A percentile compares a stretch with the other conserved stretches of the same genome.
phyloP scores from a whole-genome alignment of 2,329 filamentous ascomycete species.

The Drechslerella dactyloides region DNA sequence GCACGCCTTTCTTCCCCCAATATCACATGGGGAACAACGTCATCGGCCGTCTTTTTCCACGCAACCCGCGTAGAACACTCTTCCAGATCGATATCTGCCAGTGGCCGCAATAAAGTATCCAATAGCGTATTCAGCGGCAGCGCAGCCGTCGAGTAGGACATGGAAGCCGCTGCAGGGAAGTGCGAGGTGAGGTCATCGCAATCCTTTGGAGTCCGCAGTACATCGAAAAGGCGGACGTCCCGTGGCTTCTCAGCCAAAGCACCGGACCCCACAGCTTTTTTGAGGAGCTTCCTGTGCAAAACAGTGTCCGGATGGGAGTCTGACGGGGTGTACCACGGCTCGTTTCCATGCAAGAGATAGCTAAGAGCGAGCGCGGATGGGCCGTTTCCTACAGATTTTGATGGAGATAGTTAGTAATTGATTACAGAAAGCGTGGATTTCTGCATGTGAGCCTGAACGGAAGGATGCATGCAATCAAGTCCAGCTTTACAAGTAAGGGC shows the following conservation, averaged over 20 bases:
- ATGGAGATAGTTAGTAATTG: slow-evolving; percentile 20
- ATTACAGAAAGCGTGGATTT: not conserved
- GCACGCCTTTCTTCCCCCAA: slow-evolving; percentile 63
- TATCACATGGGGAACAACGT: slow-evolving; percentile 64
- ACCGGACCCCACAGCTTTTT: slow-evolving; percentile 11
- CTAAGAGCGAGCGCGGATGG: slow-evolving; percentile 69
- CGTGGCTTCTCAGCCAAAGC: slow-evolving; percentile 27
- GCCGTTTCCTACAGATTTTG: slow-evolving; percentile 63
- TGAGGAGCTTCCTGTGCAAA: slow-evolving; percentile 62
- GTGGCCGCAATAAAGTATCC: slow-evolving; percentile 66
- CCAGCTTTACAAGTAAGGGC: not conserved
- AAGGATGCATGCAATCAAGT: not conserved
- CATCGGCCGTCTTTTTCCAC: slow-evolving; percentile 64
- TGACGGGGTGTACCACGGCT: slow-evolving; percentile 64
- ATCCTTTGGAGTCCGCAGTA: slow-evolving; percentile 61
- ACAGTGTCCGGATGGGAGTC: slow-evolving; percentile 65
- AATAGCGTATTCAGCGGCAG: slow-evolving; percentile 67
- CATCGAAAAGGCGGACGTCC: slow-evolving; percentile 58
- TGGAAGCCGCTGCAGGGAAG: slow-evolving; percentile 63
- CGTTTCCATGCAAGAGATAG: slow-evolving; percentile 68
- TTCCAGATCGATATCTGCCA: slow-evolving; percentile 66
- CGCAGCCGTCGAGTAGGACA: slow-evolving; percentile 69
- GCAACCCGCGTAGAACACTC: slow-evolving; percentile 62
- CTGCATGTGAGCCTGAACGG: not conserved
- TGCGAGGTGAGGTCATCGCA: slow-evolving; percentile 64